A percentile compares a stretch with the other conserved stretches of the same genome.
These are phyloP conservation scores for Manihot esculenta DNA, from an alignment of 441 rosid genomes.

Conservation along the genomic window DNA sequence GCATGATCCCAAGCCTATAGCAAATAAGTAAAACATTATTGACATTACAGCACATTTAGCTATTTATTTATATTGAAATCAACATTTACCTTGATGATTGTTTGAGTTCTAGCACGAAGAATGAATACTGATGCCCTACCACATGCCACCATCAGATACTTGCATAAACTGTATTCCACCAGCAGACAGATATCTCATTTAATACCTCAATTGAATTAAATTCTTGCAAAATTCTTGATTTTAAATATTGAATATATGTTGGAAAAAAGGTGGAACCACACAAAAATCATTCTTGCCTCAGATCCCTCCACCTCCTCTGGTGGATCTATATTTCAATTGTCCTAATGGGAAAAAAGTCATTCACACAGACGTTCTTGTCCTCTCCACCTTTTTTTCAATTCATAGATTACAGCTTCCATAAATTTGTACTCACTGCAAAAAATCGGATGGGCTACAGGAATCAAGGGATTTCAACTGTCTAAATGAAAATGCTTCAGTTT, in stretches of 20 bases:
- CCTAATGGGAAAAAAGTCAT: not conserved
- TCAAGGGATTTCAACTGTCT: not conserved
- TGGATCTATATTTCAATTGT: not conserved
- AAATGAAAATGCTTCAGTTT: not conserved
- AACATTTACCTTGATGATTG: slow-evolving; percentile 38
- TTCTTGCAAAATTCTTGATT: too few species aligned
- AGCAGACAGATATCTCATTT: too few species aligned
- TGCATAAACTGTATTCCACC: slow-evolving; percentile 52
- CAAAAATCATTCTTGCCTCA: not conserved
- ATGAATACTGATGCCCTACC: slow-evolving; percentile 60
- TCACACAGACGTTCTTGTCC: not conserved
- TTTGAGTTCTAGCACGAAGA: slow-evolving; percentile 32
- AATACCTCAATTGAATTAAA: too few species aligned
- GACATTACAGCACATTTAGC: not conserved
- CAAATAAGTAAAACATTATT: slow-evolving; percentile 15
- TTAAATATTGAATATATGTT: not conserved
- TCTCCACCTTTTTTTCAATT: not conserved
- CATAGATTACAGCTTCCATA: not conserved
- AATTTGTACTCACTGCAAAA: not conserved
- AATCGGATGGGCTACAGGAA: not conserved
- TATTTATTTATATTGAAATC: slow-evolving; percentile 5
- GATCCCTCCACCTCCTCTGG: not conserved
- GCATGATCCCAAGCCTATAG: slow-evolving; percentile 95
- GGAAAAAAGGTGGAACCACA: not conserved
- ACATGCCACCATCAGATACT: slow-evolving; percentile 65